phyloP scores from a whole-genome alignment of 345 rosid species.

The Populus tremula region DNA sequence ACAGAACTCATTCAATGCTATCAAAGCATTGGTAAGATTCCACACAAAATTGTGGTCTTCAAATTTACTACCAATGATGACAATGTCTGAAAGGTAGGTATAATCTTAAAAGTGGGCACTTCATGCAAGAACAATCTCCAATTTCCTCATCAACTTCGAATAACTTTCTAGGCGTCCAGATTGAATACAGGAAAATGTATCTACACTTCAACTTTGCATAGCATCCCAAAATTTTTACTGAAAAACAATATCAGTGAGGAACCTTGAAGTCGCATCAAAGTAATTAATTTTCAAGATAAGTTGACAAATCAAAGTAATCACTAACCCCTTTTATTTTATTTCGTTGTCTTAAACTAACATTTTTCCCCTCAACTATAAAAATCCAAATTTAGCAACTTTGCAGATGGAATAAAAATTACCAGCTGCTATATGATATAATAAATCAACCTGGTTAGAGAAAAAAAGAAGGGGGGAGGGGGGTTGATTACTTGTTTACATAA shows the following conservation, averaged over 20 bases:
- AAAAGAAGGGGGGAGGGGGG: background rate
- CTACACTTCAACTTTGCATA: background rate
- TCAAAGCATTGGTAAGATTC: background rate
- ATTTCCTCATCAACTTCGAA: background rate
- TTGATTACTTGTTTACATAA: constrained; percentile 34
- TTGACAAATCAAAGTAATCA: too few relatives aligned
- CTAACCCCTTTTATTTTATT: too few relatives aligned
- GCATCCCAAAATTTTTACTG: too few relatives aligned
- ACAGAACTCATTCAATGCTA: background rate
- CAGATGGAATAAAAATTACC: too few relatives aligned
- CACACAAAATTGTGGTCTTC: background rate
- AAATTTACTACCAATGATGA: background rate
- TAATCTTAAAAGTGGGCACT: background rate
- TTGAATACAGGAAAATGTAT: background rate
- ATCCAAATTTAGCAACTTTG: too few relatives aligned
- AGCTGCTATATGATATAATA: background rate
- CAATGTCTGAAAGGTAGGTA: background rate
- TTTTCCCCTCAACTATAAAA: too few relatives aligned
- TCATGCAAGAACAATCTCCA: background rate
- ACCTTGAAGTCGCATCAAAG: too few relatives aligned
- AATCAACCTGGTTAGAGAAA: background rate
- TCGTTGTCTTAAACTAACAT: too few relatives aligned
- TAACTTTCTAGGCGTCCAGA: background rate
- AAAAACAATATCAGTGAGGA: too few relatives aligned
- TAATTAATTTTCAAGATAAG: too few relatives aligned